Evolutionary conservation across 2,329 filamentous ascomycete species (phyloP), one percentile per base, ranked within the genome.

Genomic region (Zalaria sp.): DNA sequence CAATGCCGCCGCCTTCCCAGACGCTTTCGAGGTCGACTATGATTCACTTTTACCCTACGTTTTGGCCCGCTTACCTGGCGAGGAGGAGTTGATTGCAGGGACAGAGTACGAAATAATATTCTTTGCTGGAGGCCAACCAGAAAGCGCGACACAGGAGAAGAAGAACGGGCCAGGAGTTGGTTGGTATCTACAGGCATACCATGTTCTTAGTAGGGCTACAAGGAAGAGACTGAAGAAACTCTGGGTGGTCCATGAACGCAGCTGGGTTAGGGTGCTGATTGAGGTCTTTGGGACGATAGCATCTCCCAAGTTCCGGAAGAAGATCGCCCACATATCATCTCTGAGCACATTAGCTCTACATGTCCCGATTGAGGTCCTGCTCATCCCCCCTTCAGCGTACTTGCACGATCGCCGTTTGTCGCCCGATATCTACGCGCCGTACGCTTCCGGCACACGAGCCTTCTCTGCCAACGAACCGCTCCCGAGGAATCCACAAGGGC

Each of bases 121-220:
- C 57, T 74, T 75, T 50, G 71, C 71, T 4, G 71, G 71, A n/a
- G 70, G 69, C 6, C 64, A 63, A 32, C 61, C 62, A 37, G 66
- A 64, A 38, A 62, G 60, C 37, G 60, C 57, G 9, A 66, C 63
- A 6, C 54, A 45, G 25, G 52, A 57, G 35, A 71, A 65, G 55
- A 72, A 68, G 54, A 61, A 60, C 39, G 58, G 58, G 1, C 71
- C 72, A 1, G 66, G 67, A 26, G 71, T 68, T 62, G 68, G 68
- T 34, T 75, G 72, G 72, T 73, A 72, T 47, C 56, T 75, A 39
- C 71, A 74, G 49, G 71, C 71, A 10, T 75, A 75, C 54, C 68
- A 73, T 51, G 62, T 73, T 46, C 61, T 75, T 40, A 67, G 66
- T 29, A 57, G 72, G 45, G 71, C 70, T 4, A 68, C 70, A 53